These are phyloP conservation scores for Capsicum pubescens DNA, from an alignment of 257 asterid species.

Conservation along the genomic window DNA sequence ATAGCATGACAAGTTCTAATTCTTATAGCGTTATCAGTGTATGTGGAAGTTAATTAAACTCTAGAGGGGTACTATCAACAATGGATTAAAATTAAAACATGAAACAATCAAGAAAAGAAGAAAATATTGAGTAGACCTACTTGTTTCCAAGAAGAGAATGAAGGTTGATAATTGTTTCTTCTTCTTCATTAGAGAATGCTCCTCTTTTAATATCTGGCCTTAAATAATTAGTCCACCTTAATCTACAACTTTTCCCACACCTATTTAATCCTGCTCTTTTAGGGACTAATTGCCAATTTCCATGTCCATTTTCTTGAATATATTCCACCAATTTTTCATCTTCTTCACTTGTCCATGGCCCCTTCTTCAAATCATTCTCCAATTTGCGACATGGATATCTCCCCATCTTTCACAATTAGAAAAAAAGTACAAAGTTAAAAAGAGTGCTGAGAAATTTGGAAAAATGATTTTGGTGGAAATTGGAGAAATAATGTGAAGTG, in stretches of 20 bases:
- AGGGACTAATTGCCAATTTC: conserved; percentile 45
- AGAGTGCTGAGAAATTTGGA: background rate
- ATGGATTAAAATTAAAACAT: background rate
- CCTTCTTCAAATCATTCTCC: conserved; percentile 39
- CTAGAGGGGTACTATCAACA: background rate
- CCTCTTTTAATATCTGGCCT: conserved; percentile 51
- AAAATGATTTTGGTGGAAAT: background rate
- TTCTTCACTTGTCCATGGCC: conserved; percentile 50
- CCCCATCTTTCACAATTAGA: conserved; percentile 31
- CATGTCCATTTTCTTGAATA: conserved; percentile 36
- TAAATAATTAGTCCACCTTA: conserved; percentile 51
- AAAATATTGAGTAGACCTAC: conserved; percentile 23
- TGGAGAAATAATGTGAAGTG: background rate
- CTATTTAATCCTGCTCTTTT: conserved; percentile 42
- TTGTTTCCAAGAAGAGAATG: conserved; percentile 46
- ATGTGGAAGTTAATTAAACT: background rate
- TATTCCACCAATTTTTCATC: conserved; percentile 37
- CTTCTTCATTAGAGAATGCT: conserved; percentile 41
- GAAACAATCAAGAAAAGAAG: background rate
- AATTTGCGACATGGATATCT: conserved; percentile 33
- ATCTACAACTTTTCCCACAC: conserved; percentile 53
- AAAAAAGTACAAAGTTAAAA: background rate
- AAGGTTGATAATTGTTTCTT: conserved; percentile 37
- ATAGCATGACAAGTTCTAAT: no score
- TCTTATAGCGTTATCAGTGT: no score